Evolutionary conservation across 2,329 filamentous ascomycete genomes (phyloP), one percentile per base, ranked within the genome.

Genomic region (Fusarium hainanense): DNA sequence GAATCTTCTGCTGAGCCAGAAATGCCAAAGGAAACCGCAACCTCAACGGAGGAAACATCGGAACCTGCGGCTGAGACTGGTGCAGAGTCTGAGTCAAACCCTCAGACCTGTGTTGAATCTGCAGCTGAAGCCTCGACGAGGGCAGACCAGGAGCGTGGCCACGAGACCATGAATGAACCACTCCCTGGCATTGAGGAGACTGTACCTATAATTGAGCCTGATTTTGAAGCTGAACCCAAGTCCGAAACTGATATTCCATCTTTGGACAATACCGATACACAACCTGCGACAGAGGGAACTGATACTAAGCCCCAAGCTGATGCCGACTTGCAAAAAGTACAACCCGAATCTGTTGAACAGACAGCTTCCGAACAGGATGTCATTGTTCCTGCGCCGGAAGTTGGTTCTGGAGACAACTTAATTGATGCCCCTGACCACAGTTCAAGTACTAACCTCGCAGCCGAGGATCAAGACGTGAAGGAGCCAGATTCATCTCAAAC

Each of bases 211-310:
- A 54, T 72, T 72, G 71, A 74, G 64, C 69, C 68, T 70, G 66
- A 74, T 58, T 70, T 70, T 73, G 71, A 73, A 74, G 71, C 56
- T 75, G 73, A 75, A 74, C 66, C 73, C 52, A 72, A 75, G 69
- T 67, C 59, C 57, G 63, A 74, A 72, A 64, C 67, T 66, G 70
- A 73, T 57, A 72, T 59, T 56, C 72, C 73, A 72, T 58, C 63
- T 67, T 43, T 64, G 60, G 63, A 61, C 60, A 57, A 62, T 48
- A 48, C 50, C 54, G 57, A 62, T 61, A 57, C 25, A 54, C 61
- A 63, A 68, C 49, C 54, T 59, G 42, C 59, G 55, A 55, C 64
- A 48, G 69, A 69, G 58, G 54, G 30, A 57, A 52, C 63, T 55
- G 40, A 51, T 67, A 56, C 54, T 43, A 63, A 73, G 50, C 49